Evolutionary conservation across 345 rosid species (phyloP).

Genomic region (Gossypium mustelinum): DNA sequence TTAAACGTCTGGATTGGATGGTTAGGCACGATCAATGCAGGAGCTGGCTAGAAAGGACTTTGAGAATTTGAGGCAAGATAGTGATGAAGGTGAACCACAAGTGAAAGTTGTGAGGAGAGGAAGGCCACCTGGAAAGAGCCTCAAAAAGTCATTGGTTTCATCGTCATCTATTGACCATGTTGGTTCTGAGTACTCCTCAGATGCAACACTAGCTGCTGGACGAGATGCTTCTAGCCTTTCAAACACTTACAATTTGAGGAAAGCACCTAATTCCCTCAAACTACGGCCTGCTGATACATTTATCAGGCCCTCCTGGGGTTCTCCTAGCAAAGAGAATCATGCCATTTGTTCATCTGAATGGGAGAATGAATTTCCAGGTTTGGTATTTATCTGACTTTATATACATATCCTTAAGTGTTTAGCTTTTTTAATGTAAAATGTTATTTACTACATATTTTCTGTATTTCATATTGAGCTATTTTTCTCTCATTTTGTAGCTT

Average conservation of each 20-base stretch:
- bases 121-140: conserved; percentile 54
- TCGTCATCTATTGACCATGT: conserved; percentile 42
- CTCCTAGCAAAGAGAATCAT: conserved; percentile 49
- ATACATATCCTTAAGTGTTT: not conserved
- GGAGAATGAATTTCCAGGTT: conserved; percentile 97
- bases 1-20: conserved; percentile 20
- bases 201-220: conserved; percentile 56
- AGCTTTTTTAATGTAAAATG: not conserved
- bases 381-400: conserved; percentile 5
- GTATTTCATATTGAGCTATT: conserved; percentile 7
- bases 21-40: conserved; percentile 78
- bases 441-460: not conserved
- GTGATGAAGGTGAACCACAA: conserved; percentile 77
- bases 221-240: conserved; percentile 45
- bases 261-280: conserved; percentile 37
- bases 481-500: conserved; percentile 52
- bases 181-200: conserved; percentile 63
- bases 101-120: conserved; percentile 63
- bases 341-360: conserved; percentile 57
- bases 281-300: conserved; percentile 52
- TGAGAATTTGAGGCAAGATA: conserved; percentile 86
- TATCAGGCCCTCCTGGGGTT: conserved; percentile 39
- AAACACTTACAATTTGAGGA: conserved; percentile 65
- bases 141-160: conserved; percentile 61
- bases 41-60: conserved; percentile 92